Percentiles rank a stretch among this genome's conserved stretches.
Conservation (phyloP, 1,284 basidiomycete genomes). For the Tilletia walkeri region DNA sequence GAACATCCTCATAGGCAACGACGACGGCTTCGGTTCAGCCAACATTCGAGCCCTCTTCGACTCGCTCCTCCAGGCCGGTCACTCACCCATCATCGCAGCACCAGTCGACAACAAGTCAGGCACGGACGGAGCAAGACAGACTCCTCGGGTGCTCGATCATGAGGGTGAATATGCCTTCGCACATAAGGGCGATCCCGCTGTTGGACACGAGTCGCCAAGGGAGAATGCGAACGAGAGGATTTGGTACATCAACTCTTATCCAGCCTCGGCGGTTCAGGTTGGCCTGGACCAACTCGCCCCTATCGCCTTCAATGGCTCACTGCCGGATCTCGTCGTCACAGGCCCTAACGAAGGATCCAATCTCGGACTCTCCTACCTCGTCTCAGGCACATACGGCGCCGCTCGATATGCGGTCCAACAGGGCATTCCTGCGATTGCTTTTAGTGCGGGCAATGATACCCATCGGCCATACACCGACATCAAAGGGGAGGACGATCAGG, state of each 20-base stretch:
- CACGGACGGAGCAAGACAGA: conserved; percentile 13
- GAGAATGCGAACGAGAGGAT: conserved; percentile 15
- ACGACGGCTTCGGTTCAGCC: conserved; percentile 22
- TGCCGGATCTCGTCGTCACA: conserved; percentile 18
- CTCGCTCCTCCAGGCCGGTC: conserved; percentile 8
- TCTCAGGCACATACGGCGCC: conserved; percentile 21
- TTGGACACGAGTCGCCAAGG: conserved; percentile 16
- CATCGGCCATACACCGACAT: conserved; percentile 17
- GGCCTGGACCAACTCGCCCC: conserved; percentile 21
- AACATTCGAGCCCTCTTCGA: conserved; percentile 22
- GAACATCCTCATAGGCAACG: conserved; percentile 23
- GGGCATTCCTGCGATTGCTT: conserved; percentile 19
- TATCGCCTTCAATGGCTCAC: conserved; percentile 9
- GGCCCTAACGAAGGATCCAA: conserved; percentile 19
- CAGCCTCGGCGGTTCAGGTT: conserved; percentile 14
- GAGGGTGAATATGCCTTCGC: conserved; percentile 20
- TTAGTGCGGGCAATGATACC: conserved; percentile 17
- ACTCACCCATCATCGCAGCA: conserved; percentile 18
- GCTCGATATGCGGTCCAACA: conserved; percentile 17
- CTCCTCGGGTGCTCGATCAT: neutral
- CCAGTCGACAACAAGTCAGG: conserved; percentile 19
- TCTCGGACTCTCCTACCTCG: conserved; percentile 6
- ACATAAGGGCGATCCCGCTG: conserved; percentile 19
- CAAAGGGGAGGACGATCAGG: conserved; percentile 17
- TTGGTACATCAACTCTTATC: conserved; percentile 24